Conservation (phyloP, 257 asterid species). For the Primulina huaijiensis region DNA sequence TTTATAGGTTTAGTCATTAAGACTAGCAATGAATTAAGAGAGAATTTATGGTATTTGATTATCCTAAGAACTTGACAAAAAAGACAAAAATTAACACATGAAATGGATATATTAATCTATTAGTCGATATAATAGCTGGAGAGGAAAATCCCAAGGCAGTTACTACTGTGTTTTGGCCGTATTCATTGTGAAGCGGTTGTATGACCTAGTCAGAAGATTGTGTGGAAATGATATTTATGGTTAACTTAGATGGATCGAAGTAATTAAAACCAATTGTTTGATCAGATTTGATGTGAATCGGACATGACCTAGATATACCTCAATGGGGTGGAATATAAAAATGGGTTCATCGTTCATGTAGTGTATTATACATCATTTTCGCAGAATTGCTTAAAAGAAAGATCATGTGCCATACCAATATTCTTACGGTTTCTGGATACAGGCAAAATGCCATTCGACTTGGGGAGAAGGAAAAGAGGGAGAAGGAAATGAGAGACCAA, state of each 20-base stretch:
- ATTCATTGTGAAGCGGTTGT: constrained; percentile 1
- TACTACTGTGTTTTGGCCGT: background rate
- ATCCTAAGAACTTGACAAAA: background rate
- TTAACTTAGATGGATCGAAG: background rate
- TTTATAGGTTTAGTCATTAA: background rate
- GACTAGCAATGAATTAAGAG: background rate
- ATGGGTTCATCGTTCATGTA: background rate
- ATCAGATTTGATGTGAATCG: background rate
- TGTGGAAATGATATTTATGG: constrained; percentile 14
- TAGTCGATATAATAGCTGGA: background rate
- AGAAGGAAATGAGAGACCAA: constrained; percentile 73
- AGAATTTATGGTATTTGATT: background rate
- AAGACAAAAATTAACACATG: background rate
- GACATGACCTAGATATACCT: constrained; percentile 6
- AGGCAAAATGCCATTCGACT: constrained; percentile 84
- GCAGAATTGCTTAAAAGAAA: background rate
- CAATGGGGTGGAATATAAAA: background rate
- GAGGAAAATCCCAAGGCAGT: background rate
- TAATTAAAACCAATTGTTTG: background rate
- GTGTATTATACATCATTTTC: background rate
- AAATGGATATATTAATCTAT: background rate
- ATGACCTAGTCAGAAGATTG: background rate
- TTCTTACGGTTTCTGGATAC: constrained; percentile 25
- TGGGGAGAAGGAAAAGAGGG: constrained; percentile 95
- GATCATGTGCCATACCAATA: background rate